These are phyloP conservation scores for Cornus kousa DNA, from an alignment of 148 eudicot genomes.

Conservation along the genomic window DNA sequence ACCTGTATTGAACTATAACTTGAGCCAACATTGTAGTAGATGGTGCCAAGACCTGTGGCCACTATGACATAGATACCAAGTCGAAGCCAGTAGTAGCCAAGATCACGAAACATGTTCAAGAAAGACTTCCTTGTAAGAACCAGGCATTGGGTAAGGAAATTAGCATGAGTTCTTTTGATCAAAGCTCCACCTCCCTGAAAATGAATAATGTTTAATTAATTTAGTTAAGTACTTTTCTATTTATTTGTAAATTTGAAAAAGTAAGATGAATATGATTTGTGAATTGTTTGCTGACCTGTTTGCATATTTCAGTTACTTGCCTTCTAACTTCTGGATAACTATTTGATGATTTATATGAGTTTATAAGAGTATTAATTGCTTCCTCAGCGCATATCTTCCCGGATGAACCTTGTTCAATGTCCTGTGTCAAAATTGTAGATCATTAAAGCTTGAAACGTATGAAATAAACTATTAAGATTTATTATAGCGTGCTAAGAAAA, in stretches of 20 bases:
- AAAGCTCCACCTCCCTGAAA: conserved; percentile 26
- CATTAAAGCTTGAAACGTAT: no score
- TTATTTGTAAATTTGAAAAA: no score
- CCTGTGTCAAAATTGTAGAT: conserved; percentile 23
- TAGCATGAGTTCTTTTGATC: conserved; percentile 36
- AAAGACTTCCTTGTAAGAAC: conserved; percentile 62
- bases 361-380: conserved; percentile 29
- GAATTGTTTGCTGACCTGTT: conserved; percentile 20
- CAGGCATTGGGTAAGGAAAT: conserved; percentile 41
- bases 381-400: conserved; percentile 25
- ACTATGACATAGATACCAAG: conserved; percentile 39
- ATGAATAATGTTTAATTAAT: no score
- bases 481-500: no score
- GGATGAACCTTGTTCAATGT: conserved; percentile 27
- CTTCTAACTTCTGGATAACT: conserved; percentile 21
- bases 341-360: conserved; percentile 39
- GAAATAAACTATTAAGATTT: no score
- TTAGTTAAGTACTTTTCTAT: no score
- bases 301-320: conserved; percentile 24
- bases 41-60: conserved; percentile 34
- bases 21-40: conserved; percentile 39
- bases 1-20: conserved; percentile 50
- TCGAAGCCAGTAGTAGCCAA: conserved; percentile 69
- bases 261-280: no score
- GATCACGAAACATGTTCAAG: conserved; percentile 60